These are phyloP conservation scores for Lodderomyces jiufengensis DNA, from an alignment of 1,139 yeast genomes.

Conservation along the genomic window DNA sequence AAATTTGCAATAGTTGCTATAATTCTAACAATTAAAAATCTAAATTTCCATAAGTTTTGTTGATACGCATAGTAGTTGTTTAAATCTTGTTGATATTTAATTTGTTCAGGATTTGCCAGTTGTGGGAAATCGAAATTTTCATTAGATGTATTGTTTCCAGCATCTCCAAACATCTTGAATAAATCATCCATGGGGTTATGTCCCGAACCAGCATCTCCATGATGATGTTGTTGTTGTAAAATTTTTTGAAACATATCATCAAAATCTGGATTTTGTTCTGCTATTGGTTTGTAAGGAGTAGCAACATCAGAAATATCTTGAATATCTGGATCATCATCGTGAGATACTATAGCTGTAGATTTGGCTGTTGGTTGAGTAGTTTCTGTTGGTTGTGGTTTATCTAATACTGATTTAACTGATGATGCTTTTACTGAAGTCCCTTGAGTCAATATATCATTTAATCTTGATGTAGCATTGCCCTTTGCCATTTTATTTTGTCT, in stretches of 20 bases:
- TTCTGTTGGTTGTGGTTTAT: slow-evolving; percentile 16
- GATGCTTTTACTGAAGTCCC: slow-evolving; percentile 38
- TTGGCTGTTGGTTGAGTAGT: slow-evolving; percentile 1
- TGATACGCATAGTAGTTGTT: slow-evolving; percentile 30
- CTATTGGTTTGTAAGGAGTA: slow-evolving; percentile 12
- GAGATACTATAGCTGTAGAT: slow-evolving; percentile 6
- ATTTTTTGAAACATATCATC: slow-evolving; percentile 36
- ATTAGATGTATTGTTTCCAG: slow-evolving; percentile 9
- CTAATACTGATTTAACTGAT: slow-evolving; percentile 35
- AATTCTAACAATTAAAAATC: slow-evolving; percentile 32
- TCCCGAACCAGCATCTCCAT: slow-evolving; percentile 9
- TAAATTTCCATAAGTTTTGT: slow-evolving; percentile 30
- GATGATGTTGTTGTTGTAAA: slow-evolving; percentile 14
- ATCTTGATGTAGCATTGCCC: slow-evolving; percentile 54
- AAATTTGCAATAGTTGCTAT: slow-evolving; percentile 28
- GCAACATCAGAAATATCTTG: slow-evolving; percentile 17
- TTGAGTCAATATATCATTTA: slow-evolving; percentile 44
- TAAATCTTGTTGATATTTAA: slow-evolving; percentile 30
- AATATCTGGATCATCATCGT: slow-evolving; percentile 35
- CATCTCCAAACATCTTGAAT: slow-evolving; percentile 27
- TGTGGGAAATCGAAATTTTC: slow-evolving; percentile 7
- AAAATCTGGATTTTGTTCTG: slow-evolving; percentile 17
- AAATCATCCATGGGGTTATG: slow-evolving; percentile 26
- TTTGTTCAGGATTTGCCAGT: slow-evolving; percentile 18
- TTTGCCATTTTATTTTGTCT: slow-evolving; percentile 65